A percentile compares a stretch with the other conserved stretches of the same genome.
Conservation (phyloP, 208 protist species). For the Endotrypanum monterogeii region DNA sequence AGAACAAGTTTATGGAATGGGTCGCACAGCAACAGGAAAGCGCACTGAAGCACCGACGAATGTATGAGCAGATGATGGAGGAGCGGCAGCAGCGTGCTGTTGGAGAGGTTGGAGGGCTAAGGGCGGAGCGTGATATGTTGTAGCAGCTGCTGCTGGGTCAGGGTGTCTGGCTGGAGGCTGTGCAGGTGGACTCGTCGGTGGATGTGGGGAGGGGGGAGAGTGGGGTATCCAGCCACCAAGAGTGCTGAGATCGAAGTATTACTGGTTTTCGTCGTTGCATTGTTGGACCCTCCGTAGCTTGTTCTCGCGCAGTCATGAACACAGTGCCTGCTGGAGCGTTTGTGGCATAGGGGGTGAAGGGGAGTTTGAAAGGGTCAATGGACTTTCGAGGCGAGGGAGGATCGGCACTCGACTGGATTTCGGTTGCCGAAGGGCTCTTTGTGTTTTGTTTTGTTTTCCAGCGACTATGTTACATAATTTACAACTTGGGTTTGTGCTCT, state of each 20-base stretch:
- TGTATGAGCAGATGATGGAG: slow-evolving; percentile 31
- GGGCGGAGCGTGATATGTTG: slow-evolving; percentile 21
- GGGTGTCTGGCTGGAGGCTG: neutral
- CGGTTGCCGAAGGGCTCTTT: neutral
- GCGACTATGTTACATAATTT: neutral
- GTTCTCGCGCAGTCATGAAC: neutral
- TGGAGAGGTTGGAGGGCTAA: slow-evolving; percentile 18
- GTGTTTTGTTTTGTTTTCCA: neutral
- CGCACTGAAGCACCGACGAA: slow-evolving; percentile 9
- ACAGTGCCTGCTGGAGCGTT: neutral
- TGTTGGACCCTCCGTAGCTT: slow-evolving; percentile 11
- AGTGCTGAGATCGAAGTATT: too few species aligned
- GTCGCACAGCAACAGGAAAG: slow-evolving; percentile 22
- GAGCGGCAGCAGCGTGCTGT: slow-evolving; percentile 17
- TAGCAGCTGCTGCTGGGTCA: slow-evolving; percentile 8
- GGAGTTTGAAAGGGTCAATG: neutral
- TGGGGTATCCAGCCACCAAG: neutral
- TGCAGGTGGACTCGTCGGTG: neutral
- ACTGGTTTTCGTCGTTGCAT: neutral
- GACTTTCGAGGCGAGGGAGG: neutral
- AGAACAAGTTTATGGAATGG: slow-evolving; percentile 23
- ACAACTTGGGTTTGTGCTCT: too few species aligned
- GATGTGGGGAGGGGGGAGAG: slow-evolving; percentile 1
- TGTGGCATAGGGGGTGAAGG: neutral
- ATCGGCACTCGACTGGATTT: neutral